A percentile compares a stretch with the other conserved stretches of the same genome.
Evolutionary conservation across 108 stramenopile genomes (phyloP).

Genomic region (Nannochloropsis oceanica): DNA sequence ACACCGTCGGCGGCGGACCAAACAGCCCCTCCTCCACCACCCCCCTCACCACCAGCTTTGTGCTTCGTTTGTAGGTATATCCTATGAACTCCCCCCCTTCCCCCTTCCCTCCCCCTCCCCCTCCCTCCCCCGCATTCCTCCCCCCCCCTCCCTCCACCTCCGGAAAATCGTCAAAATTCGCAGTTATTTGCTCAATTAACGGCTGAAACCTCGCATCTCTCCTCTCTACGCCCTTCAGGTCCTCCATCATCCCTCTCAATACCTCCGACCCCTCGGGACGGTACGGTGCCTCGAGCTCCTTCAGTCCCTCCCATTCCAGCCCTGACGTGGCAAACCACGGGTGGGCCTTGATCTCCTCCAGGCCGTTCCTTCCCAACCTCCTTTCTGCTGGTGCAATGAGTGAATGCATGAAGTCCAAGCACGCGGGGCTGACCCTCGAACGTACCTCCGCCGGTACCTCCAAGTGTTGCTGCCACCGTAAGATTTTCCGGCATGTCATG

Average conservation of each 20-base stretch:
- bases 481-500: constrained; percentile 83
- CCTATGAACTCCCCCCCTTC: constrained; percentile 36
- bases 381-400: constrained; percentile 34
- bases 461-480: constrained; percentile 42
- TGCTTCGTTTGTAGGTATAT: constrained; percentile 32
- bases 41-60: neutral
- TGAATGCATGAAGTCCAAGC: constrained; percentile 29
- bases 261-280: constrained; percentile 15
- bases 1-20: neutral
- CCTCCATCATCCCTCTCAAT: constrained; percentile 13
- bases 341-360: constrained; percentile 42
- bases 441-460: constrained; percentile 34
- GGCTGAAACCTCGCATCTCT: neutral
- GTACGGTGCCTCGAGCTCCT: constrained; percentile 37
- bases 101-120: constrained; percentile 24
- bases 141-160: constrained; percentile 23
- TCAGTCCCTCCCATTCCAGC: constrained; percentile 34
- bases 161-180: constrained; percentile 40
- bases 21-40: neutral
- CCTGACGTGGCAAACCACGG: constrained; percentile 36
- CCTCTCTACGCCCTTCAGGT: constrained; percentile 11
- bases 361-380: constrained; percentile 35
- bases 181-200: constrained; percentile 32
- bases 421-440: neutral
- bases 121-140: constrained; percentile 10